A percentile compares a stretch with the other conserved stretches of the same genome.
These are phyloP conservation scores for Annona squamosa DNA, from an alignment of 164 flowering plant species.

Conservation along the genomic window DNA sequence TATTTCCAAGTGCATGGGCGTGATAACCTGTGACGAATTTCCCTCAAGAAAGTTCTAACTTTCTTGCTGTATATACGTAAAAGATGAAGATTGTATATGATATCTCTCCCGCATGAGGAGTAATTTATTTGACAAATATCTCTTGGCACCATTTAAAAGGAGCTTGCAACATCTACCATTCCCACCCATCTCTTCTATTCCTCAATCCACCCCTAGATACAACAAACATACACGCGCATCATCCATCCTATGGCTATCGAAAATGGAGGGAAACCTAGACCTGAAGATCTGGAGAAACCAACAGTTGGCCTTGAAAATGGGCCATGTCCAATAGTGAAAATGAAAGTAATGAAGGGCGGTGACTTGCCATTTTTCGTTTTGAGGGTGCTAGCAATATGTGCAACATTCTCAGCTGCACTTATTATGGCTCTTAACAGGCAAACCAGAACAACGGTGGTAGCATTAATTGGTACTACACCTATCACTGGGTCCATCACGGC, in stretches of 20 bases:
- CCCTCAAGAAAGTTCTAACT: neutral
- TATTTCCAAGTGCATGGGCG: neutral
- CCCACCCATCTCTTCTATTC: neutral
- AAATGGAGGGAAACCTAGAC: constrained; percentile 2
- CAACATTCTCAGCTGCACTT: constrained; percentile 57
- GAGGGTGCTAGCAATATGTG: constrained; percentile 48
- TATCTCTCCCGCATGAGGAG: neutral
- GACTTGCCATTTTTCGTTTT: constrained; percentile 22
- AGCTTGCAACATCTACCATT: neutral
- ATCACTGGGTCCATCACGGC: constrained; percentile 44
- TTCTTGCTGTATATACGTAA: neutral
- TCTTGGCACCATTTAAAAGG: neutral
- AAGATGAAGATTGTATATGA: neutral
- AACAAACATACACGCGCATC: neutral
- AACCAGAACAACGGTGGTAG: constrained; percentile 51
- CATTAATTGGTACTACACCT: constrained; percentile 51
- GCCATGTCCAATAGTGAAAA: neutral
- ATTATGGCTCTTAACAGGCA: constrained; percentile 75
- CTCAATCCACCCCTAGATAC: neutral
- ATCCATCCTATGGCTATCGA: constrained; percentile 3
- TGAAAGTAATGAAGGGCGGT: neutral
- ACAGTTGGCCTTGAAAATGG: neutral
- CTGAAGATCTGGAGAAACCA: neutral
- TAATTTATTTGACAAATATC: neutral
- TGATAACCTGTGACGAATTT: neutral